Evolutionary conservation across 2,329 filamentous ascomycete species (phyloP), one percentile per base, ranked within the genome.

Genomic region (Colletotrichum destructivum): DNA sequence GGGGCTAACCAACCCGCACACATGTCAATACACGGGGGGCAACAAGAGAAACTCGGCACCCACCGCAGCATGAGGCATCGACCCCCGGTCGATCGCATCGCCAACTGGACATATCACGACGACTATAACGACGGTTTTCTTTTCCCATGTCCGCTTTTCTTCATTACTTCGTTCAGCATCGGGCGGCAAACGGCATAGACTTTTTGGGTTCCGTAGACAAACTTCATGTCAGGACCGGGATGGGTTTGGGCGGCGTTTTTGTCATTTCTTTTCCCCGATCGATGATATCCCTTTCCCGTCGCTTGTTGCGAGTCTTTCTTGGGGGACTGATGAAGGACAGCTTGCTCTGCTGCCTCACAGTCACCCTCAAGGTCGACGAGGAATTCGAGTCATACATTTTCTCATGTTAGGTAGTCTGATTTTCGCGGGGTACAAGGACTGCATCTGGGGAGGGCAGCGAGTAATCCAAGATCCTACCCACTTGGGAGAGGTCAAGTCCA

Each of bases 141-240:
- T 69, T 64, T 55, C 31, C 16, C 13, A 4, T 40, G 21, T 38
- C 35, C 35, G 47, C 44, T 51, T 55, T 44, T 38, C 51, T 66
- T 55, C 57, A 26, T 31, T 23, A 49, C 47, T 73, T 73, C 52
- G 66, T 72, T 64, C 51, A 64, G 70, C 66, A 70, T 70, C 70
- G 65, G 69, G 38, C 71, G 63, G 71, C 73, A 74, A 72, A 62
- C 62, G 74, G 74, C 72, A 75, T 75, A 75, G 74, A 75, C 69
- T 66, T 69, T 69, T 62, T 65, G 69, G 68, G 67, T 75, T 72
- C 71, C 54, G 55, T 46, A 62, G 66, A 66, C 70, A 66, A 15
- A 55, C 38, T 73, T 73, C 46, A 31, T 68, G 72, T 71, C 62
- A 71, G 55, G 51, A 57, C 49, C 38, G 61, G 47, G 16, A 40